Percentiles rank a stretch among this genome's conserved stretches.
Evolutionary conservation across 2,329 filamentous ascomycete species (phyloP).

Genomic region (Ploettnerulaceae sp.): DNA sequence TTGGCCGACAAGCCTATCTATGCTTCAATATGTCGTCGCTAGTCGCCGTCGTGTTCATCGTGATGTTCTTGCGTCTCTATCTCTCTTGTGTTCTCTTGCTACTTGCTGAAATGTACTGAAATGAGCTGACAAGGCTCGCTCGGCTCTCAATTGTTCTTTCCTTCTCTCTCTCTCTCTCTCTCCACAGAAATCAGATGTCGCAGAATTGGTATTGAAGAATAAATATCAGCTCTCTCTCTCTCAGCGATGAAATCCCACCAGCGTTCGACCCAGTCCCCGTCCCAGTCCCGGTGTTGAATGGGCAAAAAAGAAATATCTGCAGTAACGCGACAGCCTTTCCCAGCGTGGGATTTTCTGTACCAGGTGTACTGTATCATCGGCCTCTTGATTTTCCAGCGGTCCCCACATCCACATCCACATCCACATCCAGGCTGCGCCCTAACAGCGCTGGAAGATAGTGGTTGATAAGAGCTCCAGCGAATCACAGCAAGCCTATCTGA

Average conservation of each 20-base stretch:
- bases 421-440: not conserved
- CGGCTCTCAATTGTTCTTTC: not conserved
- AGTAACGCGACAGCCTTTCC: too few species aligned
- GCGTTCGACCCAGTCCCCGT: too few species aligned
- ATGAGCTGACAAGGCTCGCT: not conserved
- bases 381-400: not conserved
- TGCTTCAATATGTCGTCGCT: not conserved
- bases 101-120: not conserved
- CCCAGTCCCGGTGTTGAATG: too few species aligned
- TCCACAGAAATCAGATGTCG: too few species aligned
- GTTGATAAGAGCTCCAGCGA: conserved; percentile 16
- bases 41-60: conserved; percentile 1
- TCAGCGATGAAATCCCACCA: too few species aligned
- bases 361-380: not conserved
- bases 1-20: not conserved
- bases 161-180: not conserved
- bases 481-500: not conserved
- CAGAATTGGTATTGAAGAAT: too few species aligned
- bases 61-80: not conserved
- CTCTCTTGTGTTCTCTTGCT: not conserved
- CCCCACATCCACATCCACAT: not conserved
- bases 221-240: too few species aligned
- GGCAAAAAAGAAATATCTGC: too few species aligned
- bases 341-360: too few species aligned
- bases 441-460: conserved; percentile 5